phyloP scores from a whole-genome alignment of 2,329 filamentous ascomycete genomes.

The Penicillium griseofulvum region DNA sequence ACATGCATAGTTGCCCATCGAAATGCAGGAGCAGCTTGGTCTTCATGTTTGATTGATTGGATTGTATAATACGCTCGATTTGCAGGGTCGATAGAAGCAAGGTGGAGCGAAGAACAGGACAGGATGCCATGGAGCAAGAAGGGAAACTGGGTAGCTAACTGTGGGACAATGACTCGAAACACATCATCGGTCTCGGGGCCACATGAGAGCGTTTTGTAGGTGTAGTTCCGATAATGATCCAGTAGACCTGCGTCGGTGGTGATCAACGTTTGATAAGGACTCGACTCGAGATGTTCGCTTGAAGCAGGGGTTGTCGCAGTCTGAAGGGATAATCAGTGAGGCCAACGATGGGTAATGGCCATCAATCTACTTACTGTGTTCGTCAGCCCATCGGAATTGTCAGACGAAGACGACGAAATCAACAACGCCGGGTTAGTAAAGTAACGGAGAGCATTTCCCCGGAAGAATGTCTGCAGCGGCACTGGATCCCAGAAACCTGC shows the following conservation, averaged over 20 bases:
- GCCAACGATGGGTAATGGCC: background rate
- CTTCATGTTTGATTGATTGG: constrained; percentile 16
- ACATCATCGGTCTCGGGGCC: background rate
- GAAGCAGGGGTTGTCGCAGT: background rate
- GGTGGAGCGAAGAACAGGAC: constrained; percentile 41
- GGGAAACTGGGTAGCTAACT: background rate
- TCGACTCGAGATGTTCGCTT: background rate
- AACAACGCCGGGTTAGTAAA: constrained; percentile 18
- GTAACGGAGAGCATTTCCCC: constrained; percentile 28
- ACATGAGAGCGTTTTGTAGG: background rate
- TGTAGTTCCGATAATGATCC: constrained; percentile 15
- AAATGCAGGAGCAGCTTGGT: constrained; percentile 27
- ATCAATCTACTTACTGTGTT: background rate
- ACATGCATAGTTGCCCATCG: constrained; percentile 16
- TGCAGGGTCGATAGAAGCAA: constrained; percentile 29
- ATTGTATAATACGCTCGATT: constrained; percentile 16
- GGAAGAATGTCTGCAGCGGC: constrained; percentile 30
- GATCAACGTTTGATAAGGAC: background rate
- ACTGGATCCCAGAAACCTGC: constrained; percentile 21
- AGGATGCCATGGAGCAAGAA: constrained; percentile 45
- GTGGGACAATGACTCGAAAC: background rate
- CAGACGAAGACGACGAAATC: background rate
- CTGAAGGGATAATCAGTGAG: background rate
- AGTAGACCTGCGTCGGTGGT: constrained; percentile 12
- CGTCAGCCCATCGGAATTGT: background rate